Evolutionary conservation across 2,329 filamentous ascomycete species (phyloP).

Genomic region (Ceratocystis albifundus): DNA sequence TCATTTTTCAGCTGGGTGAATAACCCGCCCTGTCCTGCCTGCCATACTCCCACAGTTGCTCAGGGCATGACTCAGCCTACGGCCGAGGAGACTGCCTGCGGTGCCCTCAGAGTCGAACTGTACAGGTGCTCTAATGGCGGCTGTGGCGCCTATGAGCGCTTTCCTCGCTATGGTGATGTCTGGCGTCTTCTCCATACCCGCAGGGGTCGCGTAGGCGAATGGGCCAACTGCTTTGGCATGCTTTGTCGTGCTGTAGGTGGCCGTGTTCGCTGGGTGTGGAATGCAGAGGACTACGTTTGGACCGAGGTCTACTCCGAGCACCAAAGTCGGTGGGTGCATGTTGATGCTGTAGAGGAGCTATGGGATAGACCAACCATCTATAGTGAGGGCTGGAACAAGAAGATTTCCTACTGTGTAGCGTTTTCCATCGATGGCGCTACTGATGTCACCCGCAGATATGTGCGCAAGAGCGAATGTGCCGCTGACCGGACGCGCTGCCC

Average conservation of each 20-base stretch:
- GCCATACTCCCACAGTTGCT: slow-evolving; percentile 69
- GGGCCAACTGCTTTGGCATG: slow-evolving; percentile 99
- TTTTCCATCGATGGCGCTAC: slow-evolving; percentile 80
- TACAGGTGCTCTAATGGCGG: slow-evolving; percentile 70
- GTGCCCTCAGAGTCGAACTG: slow-evolving; percentile 76
- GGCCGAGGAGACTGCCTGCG: slow-evolving; percentile 78
- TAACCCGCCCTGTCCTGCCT: slow-evolving; percentile 76
- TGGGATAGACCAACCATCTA: slow-evolving; percentile 94
- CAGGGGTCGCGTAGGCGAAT: slow-evolving; percentile 80
- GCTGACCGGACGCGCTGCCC: slow-evolving; percentile 67
- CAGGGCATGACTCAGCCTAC: slow-evolving; percentile 74
- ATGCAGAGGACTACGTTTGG: slow-evolving; percentile 94
- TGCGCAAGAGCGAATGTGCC: slow-evolving; percentile 60
- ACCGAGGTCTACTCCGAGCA: slow-evolving; percentile 94
- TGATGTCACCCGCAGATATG: slow-evolving; percentile 55
- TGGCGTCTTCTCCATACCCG: slow-evolving; percentile 83
- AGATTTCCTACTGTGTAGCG: slow-evolving; percentile 92
- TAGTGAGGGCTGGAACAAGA: slow-evolving; percentile 89
- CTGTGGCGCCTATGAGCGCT: slow-evolving; percentile 74
- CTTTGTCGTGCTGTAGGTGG: slow-evolving; percentile 85
- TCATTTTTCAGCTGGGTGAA: slow-evolving; percentile 96
- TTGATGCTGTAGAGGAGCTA: slow-evolving; percentile 84
- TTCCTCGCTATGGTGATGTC: slow-evolving; percentile 88
- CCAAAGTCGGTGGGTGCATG: slow-evolving; percentile 89
- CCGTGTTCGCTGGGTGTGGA: slow-evolving; percentile 95